phyloP scores from a whole-genome alignment of 1,284 basidiomycete species.

The Marasmius fiardii region DNA sequence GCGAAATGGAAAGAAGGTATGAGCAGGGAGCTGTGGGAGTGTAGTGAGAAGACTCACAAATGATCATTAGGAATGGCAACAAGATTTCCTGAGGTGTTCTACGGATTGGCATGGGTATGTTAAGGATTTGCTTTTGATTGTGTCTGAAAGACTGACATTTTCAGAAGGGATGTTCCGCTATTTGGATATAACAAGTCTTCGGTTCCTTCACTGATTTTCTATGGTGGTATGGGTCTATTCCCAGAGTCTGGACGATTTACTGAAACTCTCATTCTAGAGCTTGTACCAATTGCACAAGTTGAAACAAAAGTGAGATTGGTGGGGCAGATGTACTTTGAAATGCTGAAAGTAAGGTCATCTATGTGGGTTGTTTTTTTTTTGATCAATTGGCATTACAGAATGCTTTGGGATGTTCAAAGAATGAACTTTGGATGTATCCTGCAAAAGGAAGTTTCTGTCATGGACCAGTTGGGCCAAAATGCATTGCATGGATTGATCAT shows the following conservation, averaged over 20 bases:
- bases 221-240: neutral
- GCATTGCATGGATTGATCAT: neutral
- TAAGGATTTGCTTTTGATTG: too few species aligned
- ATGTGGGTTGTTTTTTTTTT: neutral
- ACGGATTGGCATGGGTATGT: too few species aligned
- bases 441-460: neutral
- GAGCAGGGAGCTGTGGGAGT: too few species aligned
- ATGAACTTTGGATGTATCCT: neutral
- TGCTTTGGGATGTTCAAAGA: neutral
- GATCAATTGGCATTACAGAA: neutral
- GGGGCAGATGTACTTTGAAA: neutral
- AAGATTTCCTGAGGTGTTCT: too few species aligned
- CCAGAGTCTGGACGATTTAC: neutral
- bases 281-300: neutral
- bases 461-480: neutral
- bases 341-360: neutral
- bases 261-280: neutral
- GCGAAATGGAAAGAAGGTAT: too few species aligned
- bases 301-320: neutral
- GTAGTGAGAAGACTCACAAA: too few species aligned
- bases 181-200: too few species aligned
- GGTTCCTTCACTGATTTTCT: too few species aligned
- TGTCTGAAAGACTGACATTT: too few species aligned
- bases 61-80: too few species aligned
- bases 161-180: too few species aligned